A percentile compares a stretch with the other conserved stretches of the same genome.
These are phyloP conservation scores for Pseudogymnoascus sp. DNA, from an alignment of 2,329 filamentous ascomycete species.

Conservation along the genomic window DNA sequence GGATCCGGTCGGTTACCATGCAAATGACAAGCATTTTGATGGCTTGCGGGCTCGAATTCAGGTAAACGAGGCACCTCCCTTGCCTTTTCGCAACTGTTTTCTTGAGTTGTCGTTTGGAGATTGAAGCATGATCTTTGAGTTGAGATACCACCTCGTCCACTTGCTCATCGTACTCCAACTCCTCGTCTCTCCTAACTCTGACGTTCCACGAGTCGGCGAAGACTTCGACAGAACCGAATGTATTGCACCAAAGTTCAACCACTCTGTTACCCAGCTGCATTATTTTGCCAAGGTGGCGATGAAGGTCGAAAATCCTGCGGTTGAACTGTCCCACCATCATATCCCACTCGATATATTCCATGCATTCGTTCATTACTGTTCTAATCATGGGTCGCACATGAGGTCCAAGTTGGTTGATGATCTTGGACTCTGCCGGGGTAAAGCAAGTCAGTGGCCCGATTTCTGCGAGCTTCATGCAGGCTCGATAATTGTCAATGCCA, in stretches of 20 bases:
- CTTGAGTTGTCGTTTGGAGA: background rate
- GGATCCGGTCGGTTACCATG: conserved; percentile 20
- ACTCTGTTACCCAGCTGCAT: conserved; percentile 1
- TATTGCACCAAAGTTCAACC: background rate
- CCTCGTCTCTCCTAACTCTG: conserved; percentile 11
- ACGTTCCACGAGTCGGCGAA: conserved; percentile 6
- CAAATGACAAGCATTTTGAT: conserved; percentile 20
- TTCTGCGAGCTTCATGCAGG: background rate
- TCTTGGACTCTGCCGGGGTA: background rate
- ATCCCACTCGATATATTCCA: background rate
- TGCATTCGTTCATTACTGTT: background rate
- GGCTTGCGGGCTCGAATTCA: conserved; percentile 2
- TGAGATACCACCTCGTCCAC: conserved; percentile 14
- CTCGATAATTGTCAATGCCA: background rate
- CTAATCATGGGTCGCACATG: background rate
- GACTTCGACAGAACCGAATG: background rate
- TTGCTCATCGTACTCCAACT: conserved; percentile 12
- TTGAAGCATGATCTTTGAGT: conserved; percentile 15
- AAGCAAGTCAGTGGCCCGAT: background rate
- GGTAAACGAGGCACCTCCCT: background rate
- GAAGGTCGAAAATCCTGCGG: background rate
- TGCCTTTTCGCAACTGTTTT: conserved; percentile 15
- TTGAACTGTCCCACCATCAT: background rate
- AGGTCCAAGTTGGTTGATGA: background rate
- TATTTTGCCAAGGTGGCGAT: background rate